Evolutionary conservation across 1,284 basidiomycete species (phyloP).

Genomic region (Cryptococcus deneoformans): DNA sequence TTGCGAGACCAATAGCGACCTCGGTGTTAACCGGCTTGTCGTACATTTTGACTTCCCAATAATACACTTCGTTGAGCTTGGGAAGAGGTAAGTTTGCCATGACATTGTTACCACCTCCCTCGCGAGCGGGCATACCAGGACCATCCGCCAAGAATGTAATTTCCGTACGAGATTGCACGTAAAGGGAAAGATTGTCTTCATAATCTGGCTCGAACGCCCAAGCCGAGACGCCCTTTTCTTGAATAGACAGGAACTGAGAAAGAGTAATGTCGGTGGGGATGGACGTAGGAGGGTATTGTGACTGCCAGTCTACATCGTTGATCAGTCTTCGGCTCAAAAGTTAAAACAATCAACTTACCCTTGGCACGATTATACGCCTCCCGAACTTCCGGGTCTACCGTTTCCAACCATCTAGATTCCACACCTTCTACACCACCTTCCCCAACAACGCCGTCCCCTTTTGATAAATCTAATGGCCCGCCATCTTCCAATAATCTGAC

Average conservation of each 20-base stretch:
- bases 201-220: slow-evolving; percentile 98
- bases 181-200: slow-evolving; percentile 81
- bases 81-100: slow-evolving; percentile 93
- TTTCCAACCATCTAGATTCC: slow-evolving; percentile 91
- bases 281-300: slow-evolving; percentile 88
- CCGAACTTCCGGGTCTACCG: slow-evolving; percentile 63
- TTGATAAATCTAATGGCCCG: slow-evolving; percentile 88
- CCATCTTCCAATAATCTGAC: slow-evolving; percentile 73
- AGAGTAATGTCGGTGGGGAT: slow-evolving; percentile 92
- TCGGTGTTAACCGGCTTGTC: slow-evolving; percentile 81
- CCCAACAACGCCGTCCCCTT: slow-evolving; percentile 82
- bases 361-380: slow-evolving; percentile 81
- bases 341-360: slow-evolving; percentile 57
- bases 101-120: slow-evolving; percentile 72
- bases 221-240: slow-evolving; percentile 95
- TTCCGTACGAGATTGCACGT: slow-evolving; percentile 90
- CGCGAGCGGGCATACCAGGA: slow-evolving; percentile 59
- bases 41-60: slow-evolving; percentile 98
- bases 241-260: slow-evolving; percentile 94
- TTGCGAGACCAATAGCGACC: slow-evolving; percentile 84
- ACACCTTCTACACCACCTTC: slow-evolving; percentile 89
- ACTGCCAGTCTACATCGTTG: slow-evolving; percentile 70
- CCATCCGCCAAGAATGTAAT: slow-evolving; percentile 95
- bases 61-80: slow-evolving; percentile 95
- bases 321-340: slow-evolving; percentile 4